Evolutionary conservation across 1,284 basidiomycete species (phyloP).

Genomic region (Pyrrhoderma noxium): DNA sequence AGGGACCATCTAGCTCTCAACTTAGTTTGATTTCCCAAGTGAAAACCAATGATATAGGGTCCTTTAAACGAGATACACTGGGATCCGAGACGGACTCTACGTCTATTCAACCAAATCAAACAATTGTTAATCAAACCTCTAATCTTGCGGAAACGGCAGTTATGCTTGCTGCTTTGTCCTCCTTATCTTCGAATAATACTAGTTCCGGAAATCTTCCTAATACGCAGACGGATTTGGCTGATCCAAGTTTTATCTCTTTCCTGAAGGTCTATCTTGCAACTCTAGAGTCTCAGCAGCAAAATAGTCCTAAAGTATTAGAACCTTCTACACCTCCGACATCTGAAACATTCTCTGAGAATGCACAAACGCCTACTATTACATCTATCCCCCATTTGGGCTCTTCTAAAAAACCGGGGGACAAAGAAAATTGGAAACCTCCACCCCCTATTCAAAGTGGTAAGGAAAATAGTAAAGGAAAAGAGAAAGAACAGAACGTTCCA

Average conservation of each 20-base stretch:
- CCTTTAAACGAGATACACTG: no score
- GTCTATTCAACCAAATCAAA: neutral
- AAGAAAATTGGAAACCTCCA: slow-evolving; percentile 13
- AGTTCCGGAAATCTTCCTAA: neutral
- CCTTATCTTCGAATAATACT: slow-evolving; percentile 5
- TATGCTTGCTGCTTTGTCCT: slow-evolving; percentile 15
- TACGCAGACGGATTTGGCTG: neutral
- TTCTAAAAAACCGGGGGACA: neutral
- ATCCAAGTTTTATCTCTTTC: slow-evolving; percentile 11
- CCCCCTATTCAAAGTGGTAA: neutral
- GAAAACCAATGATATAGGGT: no score
- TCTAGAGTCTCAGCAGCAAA: slow-evolving; percentile 12
- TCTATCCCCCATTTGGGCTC: neutral
- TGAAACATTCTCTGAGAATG: neutral
- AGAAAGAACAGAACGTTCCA: no score
- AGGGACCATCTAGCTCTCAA: slow-evolving; percentile 6
- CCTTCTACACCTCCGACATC: neutral
- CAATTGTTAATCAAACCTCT: neutral
- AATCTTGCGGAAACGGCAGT: slow-evolving; percentile 12
- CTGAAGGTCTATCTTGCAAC: slow-evolving; percentile 8
- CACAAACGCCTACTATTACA: neutral
- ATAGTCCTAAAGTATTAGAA: neutral
- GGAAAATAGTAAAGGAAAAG: neutral
- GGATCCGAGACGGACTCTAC: neutral
- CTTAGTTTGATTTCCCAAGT: no score